These are phyloP conservation scores for Apophysomyces elegans DNA, from an alignment of 371 early-diverging fungal genomes.

Conservation along the genomic window DNA sequence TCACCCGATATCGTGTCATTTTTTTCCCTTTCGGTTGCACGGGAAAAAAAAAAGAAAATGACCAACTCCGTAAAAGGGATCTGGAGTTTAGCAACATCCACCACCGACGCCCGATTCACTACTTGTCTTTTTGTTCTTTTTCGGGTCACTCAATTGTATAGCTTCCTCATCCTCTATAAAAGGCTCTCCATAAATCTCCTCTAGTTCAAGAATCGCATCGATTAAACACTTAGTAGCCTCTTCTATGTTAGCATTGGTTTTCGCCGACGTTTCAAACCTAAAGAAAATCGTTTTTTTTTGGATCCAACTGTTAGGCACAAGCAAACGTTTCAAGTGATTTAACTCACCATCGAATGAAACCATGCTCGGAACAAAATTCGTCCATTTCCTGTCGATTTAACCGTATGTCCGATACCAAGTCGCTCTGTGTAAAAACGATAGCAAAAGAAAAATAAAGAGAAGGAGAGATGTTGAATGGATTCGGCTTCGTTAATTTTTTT, in stretches of 20 bases:
- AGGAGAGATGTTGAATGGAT: neutral
- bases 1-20: constrained; percentile 1
- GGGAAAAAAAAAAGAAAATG: neutral
- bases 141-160: neutral
- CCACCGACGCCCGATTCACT: too few species aligned
- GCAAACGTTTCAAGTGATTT: too few species aligned
- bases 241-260: constrained; percentile 53
- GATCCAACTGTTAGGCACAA: neutral
- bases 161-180: constrained; percentile 2
- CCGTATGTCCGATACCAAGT: constrained; percentile 43
- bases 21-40: neutral
- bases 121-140: neutral
- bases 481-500: neutral
- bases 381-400: constrained; percentile 36
- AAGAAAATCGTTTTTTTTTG: neutral
- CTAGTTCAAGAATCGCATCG: constrained; percentile 15
- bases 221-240: constrained; percentile 46
- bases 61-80: neutral
- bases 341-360: constrained; percentile 43
- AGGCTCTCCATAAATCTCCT: constrained; percentile 14
- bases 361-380: constrained; percentile 41
- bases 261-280: constrained; percentile 60
- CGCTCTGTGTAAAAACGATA: constrained; percentile 25
- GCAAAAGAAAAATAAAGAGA: too few species aligned
- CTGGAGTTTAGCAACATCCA: neutral